Evolutionary conservation across 225 moss, liverwort and hornwort species (phyloP).

Genomic region (Marchantia paleacea): DNA sequence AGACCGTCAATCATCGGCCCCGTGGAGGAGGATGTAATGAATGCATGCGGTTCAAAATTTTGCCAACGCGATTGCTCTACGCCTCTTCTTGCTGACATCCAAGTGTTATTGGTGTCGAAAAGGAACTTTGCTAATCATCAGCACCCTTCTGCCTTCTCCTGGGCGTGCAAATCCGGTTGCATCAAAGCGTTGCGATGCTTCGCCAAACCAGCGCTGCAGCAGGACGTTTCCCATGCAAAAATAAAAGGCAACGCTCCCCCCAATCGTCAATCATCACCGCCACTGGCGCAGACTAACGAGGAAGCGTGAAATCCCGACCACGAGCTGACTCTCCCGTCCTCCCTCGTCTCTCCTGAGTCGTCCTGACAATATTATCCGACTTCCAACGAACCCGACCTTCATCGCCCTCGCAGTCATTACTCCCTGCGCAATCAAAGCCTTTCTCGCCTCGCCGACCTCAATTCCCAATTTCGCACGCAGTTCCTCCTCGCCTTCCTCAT

Average conservation of each 20-base stretch:
- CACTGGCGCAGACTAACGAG: neutral
- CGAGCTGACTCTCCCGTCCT: neutral
- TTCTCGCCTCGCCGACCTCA: neutral
- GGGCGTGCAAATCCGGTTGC: slow-evolving; percentile 1
- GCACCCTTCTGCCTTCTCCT: neutral
- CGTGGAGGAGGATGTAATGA: neutral
- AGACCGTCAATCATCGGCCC: slow-evolving; percentile 5
- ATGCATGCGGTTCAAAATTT: neutral
- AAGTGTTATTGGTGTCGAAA: slow-evolving; percentile 1
- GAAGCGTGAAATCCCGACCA: neutral
- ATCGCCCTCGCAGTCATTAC: neutral
- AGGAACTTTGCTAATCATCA: neutral
- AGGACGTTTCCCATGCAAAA: neutral
- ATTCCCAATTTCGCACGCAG: neutral
- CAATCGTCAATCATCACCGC: neutral
- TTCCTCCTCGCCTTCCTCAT: neutral
- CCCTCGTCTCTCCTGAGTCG: neutral
- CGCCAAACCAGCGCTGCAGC: neutral
- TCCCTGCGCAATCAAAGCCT: neutral
- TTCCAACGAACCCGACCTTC: slow-evolving; percentile 4
- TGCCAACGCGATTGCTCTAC: neutral
- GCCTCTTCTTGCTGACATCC: neutral
- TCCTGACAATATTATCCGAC: neutral
- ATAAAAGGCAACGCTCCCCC: neutral
- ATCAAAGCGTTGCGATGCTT: neutral